Evolutionary conservation across 2,329 filamentous ascomycete genomes (phyloP), one percentile per base, ranked within the genome.

Genomic region (Botryosphaeria agaves): DNA sequence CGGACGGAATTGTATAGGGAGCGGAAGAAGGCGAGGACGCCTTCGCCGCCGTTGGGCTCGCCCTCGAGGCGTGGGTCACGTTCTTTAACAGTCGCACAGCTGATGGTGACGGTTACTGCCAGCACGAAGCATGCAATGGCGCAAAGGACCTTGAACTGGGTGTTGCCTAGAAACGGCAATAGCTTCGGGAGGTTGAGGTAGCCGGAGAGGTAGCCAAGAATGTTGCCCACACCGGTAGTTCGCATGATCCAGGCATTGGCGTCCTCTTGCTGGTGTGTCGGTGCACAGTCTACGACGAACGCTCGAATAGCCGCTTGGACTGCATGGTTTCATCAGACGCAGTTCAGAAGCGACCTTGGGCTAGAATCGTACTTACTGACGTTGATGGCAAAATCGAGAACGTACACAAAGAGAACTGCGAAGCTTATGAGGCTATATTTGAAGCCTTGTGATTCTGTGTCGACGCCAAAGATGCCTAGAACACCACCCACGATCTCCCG

Each of bases 211-310:
- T 89, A 95, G 21, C 85, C 85, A 18, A 87, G 53, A 32, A 95
- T 93, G 49, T 93, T 94, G 18, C 87, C 89, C 27, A 92, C 59
- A 15, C 87, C 87, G 7, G 76, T 78, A 34, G 87, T 69, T 30
- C 87, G 73, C 45, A 82, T 85, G 14, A 87, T 83, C 85, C 91
- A 94, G 24, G 87, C 77, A 55, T 95, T 95, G 32, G 85, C 87
- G 21, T 76, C 66, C 53, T 93, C 85, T 57, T 95, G 87, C 51
- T 95, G 87, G 46, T 94, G 85, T 1, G 81, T 72, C 0, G 89
- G 89, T 0, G 82, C 80, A 45, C 84, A 87, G 48, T 95, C 87
- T 15, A 94, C 80, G 32, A 95, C 92, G 49, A 91, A 92, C 15
- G 85, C 83, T 39, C 85, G 71, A 45, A 94, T 80, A 4, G 75